A percentile compares a stretch with the other conserved stretches of the same genome.
Conservation (phyloP, 2,329 filamentous ascomycete species). For the Epichloe scottii region DNA sequence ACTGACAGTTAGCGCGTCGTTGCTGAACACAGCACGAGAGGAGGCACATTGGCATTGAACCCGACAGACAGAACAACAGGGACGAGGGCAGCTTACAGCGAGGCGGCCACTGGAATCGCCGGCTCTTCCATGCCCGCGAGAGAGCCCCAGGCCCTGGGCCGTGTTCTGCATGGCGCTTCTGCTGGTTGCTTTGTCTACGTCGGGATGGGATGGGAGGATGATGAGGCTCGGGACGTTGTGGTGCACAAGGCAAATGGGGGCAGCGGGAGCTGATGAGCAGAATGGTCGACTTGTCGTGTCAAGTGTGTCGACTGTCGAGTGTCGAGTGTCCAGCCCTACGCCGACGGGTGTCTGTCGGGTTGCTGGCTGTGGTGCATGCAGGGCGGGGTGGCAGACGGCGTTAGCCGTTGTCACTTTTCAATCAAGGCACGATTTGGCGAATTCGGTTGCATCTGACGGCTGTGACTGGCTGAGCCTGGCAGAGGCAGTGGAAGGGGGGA, state of each 20-base stretch:
- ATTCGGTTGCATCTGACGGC: no score
- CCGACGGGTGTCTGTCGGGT: background rate
- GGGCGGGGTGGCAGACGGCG: no score
- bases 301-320: no score
- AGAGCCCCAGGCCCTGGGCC: slow-evolving; percentile 2
- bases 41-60: background rate
- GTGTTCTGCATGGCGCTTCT: slow-evolving; percentile 5
- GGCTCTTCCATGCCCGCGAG: slow-evolving; percentile 6
- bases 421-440: no score
- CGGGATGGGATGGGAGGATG: background rate
- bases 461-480: no score
- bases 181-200: background rate
- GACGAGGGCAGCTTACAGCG: slow-evolving; percentile 21
- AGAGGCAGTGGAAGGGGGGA: no score
- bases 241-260: background rate
- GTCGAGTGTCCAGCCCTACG: background rate
- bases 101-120: slow-evolving; percentile 22
- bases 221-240: background rate
- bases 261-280: background rate
- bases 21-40: background rate
- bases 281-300: background rate
- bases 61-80: background rate
- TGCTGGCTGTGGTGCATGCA: no score
- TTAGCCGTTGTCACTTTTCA: no score
- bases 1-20: slow-evolving; percentile 2